phyloP scores from a whole-genome alignment of 1,139 yeast genomes.

The Geotrichum carabidarum region DNA sequence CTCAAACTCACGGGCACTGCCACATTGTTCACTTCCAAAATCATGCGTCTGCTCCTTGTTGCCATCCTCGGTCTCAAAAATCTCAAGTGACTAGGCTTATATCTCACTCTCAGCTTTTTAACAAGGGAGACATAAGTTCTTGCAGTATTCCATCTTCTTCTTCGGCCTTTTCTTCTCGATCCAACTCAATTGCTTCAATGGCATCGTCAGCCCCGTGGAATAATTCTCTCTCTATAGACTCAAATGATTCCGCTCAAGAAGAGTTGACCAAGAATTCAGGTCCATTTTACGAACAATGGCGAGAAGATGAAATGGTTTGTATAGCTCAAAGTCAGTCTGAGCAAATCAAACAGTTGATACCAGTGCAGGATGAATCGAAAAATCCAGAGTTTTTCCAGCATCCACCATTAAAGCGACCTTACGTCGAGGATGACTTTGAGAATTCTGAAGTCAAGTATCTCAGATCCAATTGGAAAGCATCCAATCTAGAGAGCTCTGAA shows the following conservation, averaged over 20 bases:
- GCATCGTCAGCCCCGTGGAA: slow-evolving; percentile 1
- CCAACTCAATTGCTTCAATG: slow-evolving; percentile 4
- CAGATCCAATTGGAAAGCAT: slow-evolving; percentile 40
- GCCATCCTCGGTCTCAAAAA: background rate
- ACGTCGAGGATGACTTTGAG: background rate
- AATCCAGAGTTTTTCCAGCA: background rate
- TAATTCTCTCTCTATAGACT: no score
- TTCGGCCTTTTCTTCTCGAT: background rate
- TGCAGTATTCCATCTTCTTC: background rate
- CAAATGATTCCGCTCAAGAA: no score
- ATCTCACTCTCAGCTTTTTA: no score
- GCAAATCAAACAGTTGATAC: no score
- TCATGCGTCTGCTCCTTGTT: background rate
- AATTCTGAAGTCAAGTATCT: background rate
- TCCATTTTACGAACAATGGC: background rate
- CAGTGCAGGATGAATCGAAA: background rate
- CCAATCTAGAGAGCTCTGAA: slow-evolving; percentile 31
- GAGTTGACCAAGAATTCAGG: background rate
- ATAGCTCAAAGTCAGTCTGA: no score
- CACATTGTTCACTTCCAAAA: background rate
- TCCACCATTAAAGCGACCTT: background rate
- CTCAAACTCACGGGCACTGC: background rate
- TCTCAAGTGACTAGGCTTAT: no score
- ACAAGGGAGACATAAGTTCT: background rate
- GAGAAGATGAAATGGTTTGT: background rate